Base-by-base conservation (phyloP, 2,329 filamentous ascomycete genomes). In the Akanthomyces lecanii region DNA sequence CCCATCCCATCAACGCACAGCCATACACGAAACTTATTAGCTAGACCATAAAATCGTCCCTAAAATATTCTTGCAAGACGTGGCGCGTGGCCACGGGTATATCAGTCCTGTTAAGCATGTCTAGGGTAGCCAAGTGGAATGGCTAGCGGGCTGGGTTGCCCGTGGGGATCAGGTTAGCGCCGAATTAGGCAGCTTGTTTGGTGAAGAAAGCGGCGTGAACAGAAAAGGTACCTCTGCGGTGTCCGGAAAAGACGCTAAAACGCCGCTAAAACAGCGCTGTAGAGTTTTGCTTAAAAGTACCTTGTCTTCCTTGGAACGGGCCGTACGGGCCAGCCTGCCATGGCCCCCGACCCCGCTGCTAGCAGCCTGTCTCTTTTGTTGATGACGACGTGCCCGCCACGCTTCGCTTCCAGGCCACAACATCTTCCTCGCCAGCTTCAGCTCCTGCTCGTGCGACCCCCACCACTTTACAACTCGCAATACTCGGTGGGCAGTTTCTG, bases 121-220 rank as follows among this genome's bases (percentile, higher is more conserved):
- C 36, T 30, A 60, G 47, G 57, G 57, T 60, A 60, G 18, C 45
- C 45, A 12, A 45, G 38, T 14, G 10, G 8, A 7, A 30, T 25
- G 30, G 21, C 6, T 25, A 16, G 8, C 38, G 30, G 44, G 45
- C 57, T 57, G 53, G 52, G 61, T 63, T 63, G 61, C 61, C 61
- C 61, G 47, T 63, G 61, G 61, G 61, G 61, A 62, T 44, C 51
- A 50, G 51, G 21, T 51, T 57, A 63, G 61, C 45, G 60, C 61
- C 53, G 0, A 63, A 63, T 56, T 18, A 50, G 61, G 52, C 52
- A 63, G 23, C 36, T 63, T 57, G 53, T 52, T 63, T 63, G 61
- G 60, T 62, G 36, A 56, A 50, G 61, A 63, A 52, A 50, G 16
- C 23, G 23, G 51, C 21, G 30, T 33, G 7, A 7, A 21, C 30